phyloP scores from a whole-genome alignment of 192 early-diverging fungal species.

The Coemansia sp. region DNA sequence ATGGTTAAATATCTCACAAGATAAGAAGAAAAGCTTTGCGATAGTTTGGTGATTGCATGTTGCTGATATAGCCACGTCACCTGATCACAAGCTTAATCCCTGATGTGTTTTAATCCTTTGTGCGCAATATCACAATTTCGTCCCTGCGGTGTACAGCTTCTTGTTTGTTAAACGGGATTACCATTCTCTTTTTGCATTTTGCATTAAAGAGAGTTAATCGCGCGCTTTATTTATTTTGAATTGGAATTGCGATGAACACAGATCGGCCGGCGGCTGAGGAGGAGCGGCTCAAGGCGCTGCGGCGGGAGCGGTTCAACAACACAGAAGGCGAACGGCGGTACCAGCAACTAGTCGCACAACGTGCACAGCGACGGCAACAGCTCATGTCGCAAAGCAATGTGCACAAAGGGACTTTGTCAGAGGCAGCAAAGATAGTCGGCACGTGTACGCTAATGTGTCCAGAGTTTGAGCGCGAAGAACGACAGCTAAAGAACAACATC shows the following conservation, averaged over 20 bases:
- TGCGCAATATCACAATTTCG: no score
- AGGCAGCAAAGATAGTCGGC: constrained; percentile 68
- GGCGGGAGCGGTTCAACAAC: constrained; percentile 51
- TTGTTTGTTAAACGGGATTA: no score
- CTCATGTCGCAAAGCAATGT: constrained; percentile 61
- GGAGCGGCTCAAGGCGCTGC: constrained; percentile 42
- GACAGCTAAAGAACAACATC: constrained; percentile 74
- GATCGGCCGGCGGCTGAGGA: constrained; percentile 31
- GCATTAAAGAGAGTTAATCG: no score
- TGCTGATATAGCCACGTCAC: no score
- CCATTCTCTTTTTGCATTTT: no score
- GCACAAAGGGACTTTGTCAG: constrained; percentile 58
- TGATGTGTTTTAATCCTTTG: no score
- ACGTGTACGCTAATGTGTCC: constrained; percentile 90
- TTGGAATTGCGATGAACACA: constrained; percentile 23
- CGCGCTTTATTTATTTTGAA: not conserved
- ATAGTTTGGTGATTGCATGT: no score
- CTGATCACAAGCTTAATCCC: no score
- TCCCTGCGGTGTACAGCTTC: no score
- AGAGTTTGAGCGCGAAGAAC: constrained; percentile 80
- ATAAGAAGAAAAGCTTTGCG: no score
- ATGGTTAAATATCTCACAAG: no score
- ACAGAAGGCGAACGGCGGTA: constrained; percentile 32
- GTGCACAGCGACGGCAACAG: constrained; percentile 60
- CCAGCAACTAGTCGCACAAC: constrained; percentile 62